Evolutionary conservation across 768 basidiomycete species (phyloP), one percentile per base, ranked within the genome.

Genomic region (Mycena amicta): DNA sequence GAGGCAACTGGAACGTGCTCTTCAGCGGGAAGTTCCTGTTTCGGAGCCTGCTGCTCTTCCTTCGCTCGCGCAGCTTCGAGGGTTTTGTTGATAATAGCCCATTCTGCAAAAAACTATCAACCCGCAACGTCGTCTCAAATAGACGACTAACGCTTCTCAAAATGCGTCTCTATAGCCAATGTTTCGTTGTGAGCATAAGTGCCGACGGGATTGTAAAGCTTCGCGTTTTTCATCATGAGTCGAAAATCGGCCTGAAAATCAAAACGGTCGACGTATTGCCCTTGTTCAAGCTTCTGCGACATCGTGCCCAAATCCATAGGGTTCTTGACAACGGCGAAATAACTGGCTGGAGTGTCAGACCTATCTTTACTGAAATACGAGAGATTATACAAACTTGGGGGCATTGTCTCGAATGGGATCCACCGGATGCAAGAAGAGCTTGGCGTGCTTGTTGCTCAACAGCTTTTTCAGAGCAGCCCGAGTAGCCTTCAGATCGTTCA

Each of bases 281-380:
- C 94, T 55, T 83, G 86, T 65, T 91, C 88, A 12, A 98, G 75
- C 70, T 96, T 98, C 33, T 89, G 89, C 26, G 81, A 78, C 79
- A 96, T 90, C 0, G 95, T 94, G 52, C 88, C 87, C 18, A 98
- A 79, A 68, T 99, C 97, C 93, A 99, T 98, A 1, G 97, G 96
- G 12, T 89, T 80, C 72, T 91, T 91, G 71, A 99, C 88, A 57
- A 95, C 75, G 53, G 91, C 87, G 67, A 94, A 93, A 71, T 98
- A 98, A 64, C 95, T 96, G 30, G 20, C 62, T 39, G 18, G 37
- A 51, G 40, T n/a, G n/a, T n/a, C n/a, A n/a, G n/a, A n/a, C n/a
- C n/a, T n/a, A n/a, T n/a, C n/a, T n/a, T n/a, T n/a, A n/a, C n/a
- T n/a, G n/a, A n/a, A n/a, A n/a, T n/a, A 50, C 57, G 55, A 43